Conservation (phyloP, 768 basidiomycete species). For the Trametes punicea region DNA sequence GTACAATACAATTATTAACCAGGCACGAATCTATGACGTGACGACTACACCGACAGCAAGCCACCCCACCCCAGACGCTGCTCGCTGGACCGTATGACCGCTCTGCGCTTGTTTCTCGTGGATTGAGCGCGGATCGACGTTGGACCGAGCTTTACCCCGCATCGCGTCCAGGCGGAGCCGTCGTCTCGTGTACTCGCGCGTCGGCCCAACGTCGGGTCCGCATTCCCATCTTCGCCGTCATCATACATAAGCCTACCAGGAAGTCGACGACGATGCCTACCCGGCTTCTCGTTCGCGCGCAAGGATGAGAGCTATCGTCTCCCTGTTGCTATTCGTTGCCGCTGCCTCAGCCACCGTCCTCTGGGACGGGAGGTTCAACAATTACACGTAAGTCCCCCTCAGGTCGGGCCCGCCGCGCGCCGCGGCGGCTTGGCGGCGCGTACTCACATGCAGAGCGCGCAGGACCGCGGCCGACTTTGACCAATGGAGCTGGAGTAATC, state of each 20-base stretch:
- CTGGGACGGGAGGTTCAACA: slow-evolving; percentile 31
- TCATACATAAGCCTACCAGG: slow-evolving; percentile 8
- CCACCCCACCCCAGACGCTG: neutral
- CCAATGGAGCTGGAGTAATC: slow-evolving; percentile 32
- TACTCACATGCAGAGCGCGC: neutral
- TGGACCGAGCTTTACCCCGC: slow-evolving; percentile 21
- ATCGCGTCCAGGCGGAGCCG: neutral
- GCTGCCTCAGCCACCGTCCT: slow-evolving; percentile 28
- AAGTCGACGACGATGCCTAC: neutral
- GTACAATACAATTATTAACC: neutral
- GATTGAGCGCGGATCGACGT: slow-evolving; percentile 19
- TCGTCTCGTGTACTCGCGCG: slow-evolving; percentile 4
- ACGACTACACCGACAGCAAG: neutral
- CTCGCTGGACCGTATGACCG: slow-evolving; percentile 3
- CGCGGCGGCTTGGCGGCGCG: no score
- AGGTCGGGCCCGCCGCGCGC: neutral
- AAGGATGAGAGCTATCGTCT: slow-evolving; percentile 16
- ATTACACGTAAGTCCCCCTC: slow-evolving; percentile 20
- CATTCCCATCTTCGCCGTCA: neutral
- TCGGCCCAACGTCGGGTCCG: slow-evolving; percentile 17
- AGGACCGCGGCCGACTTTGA: slow-evolving; percentile 25
- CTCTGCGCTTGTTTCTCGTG: neutral
- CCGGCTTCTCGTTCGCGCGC: neutral
- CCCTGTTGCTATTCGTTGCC: slow-evolving; percentile 19
- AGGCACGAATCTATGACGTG: neutral